Base-by-base conservation (phyloP, 1,139 yeast genomes). In the Kodamaea fungicola region DNA sequence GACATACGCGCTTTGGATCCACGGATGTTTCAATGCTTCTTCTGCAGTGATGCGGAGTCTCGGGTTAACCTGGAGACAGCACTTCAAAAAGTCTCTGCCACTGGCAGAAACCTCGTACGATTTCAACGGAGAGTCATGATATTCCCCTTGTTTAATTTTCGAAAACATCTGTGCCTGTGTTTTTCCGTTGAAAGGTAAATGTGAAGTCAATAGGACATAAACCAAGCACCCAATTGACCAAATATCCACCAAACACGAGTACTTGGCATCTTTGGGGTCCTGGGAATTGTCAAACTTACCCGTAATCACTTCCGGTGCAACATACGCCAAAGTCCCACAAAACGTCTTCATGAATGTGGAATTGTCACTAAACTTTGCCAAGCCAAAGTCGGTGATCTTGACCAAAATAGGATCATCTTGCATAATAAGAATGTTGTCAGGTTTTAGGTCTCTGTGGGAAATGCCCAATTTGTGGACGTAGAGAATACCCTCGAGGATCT, bases 261-360 rank as follows among this genome's bases (percentile, higher is more conserved):
- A 92, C 39, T 83, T 71, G 26, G 56, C 61, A 22, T 22, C 29
- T 62, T 56, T 38, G 8, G 49, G 47, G 35, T 54, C 55, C 43
- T 53, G 64, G 34, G 59, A 62, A 37, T 27, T 36, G 38, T 72
- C 79, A 48, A 68, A 71, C 51, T 81, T 80, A 2, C 92, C 92
- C 3, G 83, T 78, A 33, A 92, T 78, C 6, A 92, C 89, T 59
- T 92, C 98, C 0, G 98, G 98, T 0, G 98, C 97, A 34, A 88
- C 83, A 49, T 88, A 88, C 1, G 95, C 95, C 43, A 87, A 61
- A 1, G 96, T 88, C 2, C 96, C 96, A 60, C 96, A 88, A 50
- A 88, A 88, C 0, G 96, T 87, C 52, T 83, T 85, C 79, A 88
- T 78, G 43, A 83, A 80, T 0, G 94, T 78, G 12, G 86, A 82